These are phyloP conservation scores for Umbilicus rupestris DNA, from an alignment of 164 flowering plant genomes.

Conservation along the genomic window DNA sequence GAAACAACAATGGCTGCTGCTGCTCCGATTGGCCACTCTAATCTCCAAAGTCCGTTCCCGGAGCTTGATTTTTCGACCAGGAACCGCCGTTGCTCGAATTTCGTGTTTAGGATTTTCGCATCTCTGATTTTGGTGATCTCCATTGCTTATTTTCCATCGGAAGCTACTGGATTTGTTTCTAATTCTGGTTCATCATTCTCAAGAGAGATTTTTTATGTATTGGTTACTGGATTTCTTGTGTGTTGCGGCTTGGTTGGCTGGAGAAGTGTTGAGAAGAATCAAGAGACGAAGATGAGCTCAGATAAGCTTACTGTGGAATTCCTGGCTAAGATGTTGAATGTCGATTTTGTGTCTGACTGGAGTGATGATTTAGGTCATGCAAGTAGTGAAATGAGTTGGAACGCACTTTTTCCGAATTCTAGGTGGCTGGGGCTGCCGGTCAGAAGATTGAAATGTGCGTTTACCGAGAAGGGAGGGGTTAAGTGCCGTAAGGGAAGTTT, in stretches of 20 bases:
- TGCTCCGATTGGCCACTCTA: neutral
- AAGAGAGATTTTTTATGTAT: slow-evolving; percentile 38
- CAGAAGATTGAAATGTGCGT: slow-evolving; percentile 34
- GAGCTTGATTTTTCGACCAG: no score
- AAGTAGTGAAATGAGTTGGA: slow-evolving; percentile 12
- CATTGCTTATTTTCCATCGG: slow-evolving; percentile 59
- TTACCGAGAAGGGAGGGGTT: slow-evolving; percentile 7
- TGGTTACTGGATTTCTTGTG: slow-evolving; percentile 33
- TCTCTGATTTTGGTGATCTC: slow-evolving; percentile 11
- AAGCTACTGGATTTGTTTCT: slow-evolving; percentile 26
- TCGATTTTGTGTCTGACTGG: slow-evolving; percentile 24
- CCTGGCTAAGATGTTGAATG: slow-evolving; percentile 20
- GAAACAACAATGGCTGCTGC: neutral
- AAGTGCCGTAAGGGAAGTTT: slow-evolving; percentile 18
- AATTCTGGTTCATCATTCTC: slow-evolving; percentile 18
- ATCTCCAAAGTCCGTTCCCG: neutral
- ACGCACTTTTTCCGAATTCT: slow-evolving; percentile 6
- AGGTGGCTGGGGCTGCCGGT: slow-evolving; percentile 38
- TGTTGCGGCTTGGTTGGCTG: slow-evolving; percentile 42
- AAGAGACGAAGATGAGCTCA: slow-evolving; percentile 4
- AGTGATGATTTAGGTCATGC: slow-evolving; percentile 16
- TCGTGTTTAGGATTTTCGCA: neutral
- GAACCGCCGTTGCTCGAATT: neutral
- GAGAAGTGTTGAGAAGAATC: slow-evolving; percentile 12
- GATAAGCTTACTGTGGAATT: slow-evolving; percentile 17